Evolutionary conservation across 2,329 filamentous ascomycete genomes (phyloP).

Genomic region (Pyrenophora tritici-repentis): DNA sequence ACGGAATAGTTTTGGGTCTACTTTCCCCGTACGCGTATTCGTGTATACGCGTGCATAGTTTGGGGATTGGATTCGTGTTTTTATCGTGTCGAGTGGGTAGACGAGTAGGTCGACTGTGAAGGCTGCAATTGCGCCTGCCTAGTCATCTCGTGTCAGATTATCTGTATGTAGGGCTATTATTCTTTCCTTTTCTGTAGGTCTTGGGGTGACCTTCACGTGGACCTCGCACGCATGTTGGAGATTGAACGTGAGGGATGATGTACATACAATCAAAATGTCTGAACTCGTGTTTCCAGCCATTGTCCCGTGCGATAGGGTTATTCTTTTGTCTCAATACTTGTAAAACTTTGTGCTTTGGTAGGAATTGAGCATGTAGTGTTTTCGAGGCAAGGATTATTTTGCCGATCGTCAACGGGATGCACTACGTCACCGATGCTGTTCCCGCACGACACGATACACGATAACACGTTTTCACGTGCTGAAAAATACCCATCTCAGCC

Average conservation of each 20-base stretch:
- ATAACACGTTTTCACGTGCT: constrained; percentile 1
- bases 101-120: constrained; percentile 85
- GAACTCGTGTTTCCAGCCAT: constrained; percentile 53
- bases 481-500: not conserved
- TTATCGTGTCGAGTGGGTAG: constrained; percentile 87
- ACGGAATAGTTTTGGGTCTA: constrained; percentile 64
- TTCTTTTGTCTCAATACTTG: not conserved
- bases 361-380: not conserved
- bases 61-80: constrained; percentile 81
- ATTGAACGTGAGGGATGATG: too few species aligned
- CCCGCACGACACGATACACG: not conserved
- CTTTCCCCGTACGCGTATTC: constrained; percentile 59
- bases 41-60: constrained; percentile 72
- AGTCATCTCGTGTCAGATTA: not conserved
- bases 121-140: constrained; percentile 85
- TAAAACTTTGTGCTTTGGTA: not conserved
- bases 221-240: too few species aligned
- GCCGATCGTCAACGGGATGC: not conserved
- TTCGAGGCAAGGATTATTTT: not conserved
- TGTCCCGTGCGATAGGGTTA: not conserved
- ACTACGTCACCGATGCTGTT: constrained; percentile 3
- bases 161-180: not conserved
- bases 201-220: too few species aligned
- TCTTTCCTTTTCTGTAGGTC: too few species aligned
- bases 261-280: constrained; percentile 63